A percentile compares a stretch with the other conserved stretches of the same genome.
Evolutionary conservation across 73 alveolate genomes (phyloP).

Genomic region (Paraurostyla sp.): DNA sequence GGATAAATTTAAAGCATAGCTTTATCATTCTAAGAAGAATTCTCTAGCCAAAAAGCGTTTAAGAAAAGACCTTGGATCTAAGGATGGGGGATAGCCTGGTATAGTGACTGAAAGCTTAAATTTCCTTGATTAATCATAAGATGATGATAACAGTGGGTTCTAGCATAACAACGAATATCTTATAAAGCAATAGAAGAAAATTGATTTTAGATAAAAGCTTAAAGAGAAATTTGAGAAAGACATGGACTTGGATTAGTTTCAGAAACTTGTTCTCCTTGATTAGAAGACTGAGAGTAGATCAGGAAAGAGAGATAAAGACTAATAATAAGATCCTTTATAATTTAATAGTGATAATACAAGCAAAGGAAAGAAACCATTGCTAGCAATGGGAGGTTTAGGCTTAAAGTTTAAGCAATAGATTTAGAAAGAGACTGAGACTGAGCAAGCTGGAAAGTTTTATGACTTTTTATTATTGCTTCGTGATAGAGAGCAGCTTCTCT

Average conservation of each 20-base stretch:
- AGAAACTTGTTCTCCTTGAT: neutral
- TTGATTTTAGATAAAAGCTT: conserved; percentile 18
- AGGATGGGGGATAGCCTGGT: too few species aligned
- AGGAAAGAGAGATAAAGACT: neutral
- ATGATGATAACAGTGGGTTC: neutral
- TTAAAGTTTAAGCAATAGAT: conserved; percentile 9
- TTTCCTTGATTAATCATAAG: neutral
- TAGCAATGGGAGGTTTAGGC: conserved; percentile 40
- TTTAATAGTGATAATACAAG: neutral
- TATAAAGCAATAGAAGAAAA: neutral
- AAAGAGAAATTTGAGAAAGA: conserved; percentile 18
- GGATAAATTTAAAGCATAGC: too few species aligned
- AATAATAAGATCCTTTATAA: neutral
- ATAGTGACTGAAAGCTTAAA: neutral
- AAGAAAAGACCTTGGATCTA: too few species aligned
- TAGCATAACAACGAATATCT: too few species aligned
- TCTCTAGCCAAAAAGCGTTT: too few species aligned
- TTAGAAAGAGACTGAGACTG: neutral
- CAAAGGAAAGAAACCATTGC: neutral
- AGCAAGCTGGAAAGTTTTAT: neutral
- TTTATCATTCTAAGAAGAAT: too few species aligned
- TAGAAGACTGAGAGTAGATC: neutral
- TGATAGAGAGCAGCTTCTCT: conserved; percentile 10
- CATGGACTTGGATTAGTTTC: neutral
- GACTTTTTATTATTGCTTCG: conserved; percentile 2